Percentiles rank a stretch among this genome's conserved stretches.
Evolutionary conservation across 2,329 filamentous ascomycete genomes (phyloP).

Genomic region (Alternaria triticina): DNA sequence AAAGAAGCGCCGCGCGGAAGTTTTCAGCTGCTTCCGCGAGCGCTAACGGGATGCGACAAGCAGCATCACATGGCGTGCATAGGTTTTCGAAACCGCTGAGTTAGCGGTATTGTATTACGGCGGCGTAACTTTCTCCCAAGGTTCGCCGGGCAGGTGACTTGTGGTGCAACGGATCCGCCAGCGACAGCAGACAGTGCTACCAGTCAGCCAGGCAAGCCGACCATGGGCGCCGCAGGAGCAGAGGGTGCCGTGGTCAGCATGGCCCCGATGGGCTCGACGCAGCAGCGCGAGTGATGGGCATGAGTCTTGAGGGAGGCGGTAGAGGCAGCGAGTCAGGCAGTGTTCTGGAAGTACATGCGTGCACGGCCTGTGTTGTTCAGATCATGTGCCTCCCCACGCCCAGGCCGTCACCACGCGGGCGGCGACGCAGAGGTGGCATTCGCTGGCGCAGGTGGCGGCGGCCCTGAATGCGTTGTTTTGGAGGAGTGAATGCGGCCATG

Average conservation of each 20-base stretch:
- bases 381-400: constrained; percentile 47
- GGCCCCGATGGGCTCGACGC: constrained; percentile 6
- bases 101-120: constrained; percentile 31
- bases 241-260: constrained; percentile 1
- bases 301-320: constrained; percentile 14
- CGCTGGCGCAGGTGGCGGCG: constrained; percentile 10
- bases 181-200: background rate
- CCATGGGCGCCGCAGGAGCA: background rate
- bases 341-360: constrained; percentile 41
- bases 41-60: background rate
- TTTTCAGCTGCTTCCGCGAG: constrained; percentile 20
- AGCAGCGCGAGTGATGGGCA: background rate
- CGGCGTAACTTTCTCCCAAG: constrained; percentile 13
- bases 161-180: constrained; percentile 19
- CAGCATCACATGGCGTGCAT: constrained; percentile 23
- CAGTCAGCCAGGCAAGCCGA: constrained; percentile 2
- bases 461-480: constrained; percentile 15
- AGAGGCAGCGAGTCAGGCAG: constrained; percentile 37
- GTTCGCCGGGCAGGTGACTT: constrained; percentile 26
- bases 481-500: background rate
- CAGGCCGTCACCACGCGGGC: constrained; percentile 33
- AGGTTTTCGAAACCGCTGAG: constrained; percentile 32
- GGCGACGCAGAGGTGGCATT: constrained; percentile 21
- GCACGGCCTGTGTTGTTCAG: constrained; percentile 27
- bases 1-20: constrained; percentile 23